Evolutionary conservation across 371 early-diverging fungal species (phyloP), one percentile per base, ranked within the genome.

Genomic region (Rhizopus stolonifer): DNA sequence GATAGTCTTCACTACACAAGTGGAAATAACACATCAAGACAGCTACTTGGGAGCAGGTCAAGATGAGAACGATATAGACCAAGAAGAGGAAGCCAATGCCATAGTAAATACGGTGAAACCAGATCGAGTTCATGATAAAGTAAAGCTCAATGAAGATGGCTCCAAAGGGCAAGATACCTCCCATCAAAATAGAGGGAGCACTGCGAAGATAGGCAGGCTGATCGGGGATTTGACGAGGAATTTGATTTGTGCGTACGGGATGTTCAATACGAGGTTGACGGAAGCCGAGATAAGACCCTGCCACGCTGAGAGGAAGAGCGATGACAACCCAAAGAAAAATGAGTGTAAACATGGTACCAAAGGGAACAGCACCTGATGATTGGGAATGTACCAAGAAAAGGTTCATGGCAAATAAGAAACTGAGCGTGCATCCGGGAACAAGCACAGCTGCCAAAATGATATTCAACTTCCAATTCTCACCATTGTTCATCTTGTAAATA

Each of bases 241-340:
- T 94, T 51, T 93, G 91, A 71, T 93, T 94, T 4, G 93, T 93
- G 26, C 91, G 86, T 18, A 92, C 91, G 10, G 96, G 96, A 54
- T 89, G 81, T 45, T 94, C 91, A 54, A 95, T 82, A 39, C 78
- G 77, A 33, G 91, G 86, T 49, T 88, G 84, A 54, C 87, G 87
- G 79, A 95, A 92, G 33, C 98, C 98, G 69, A 92, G 83, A 70
- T 93, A 95, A 10, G 95, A 91, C 11, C 98, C 98, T 33, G 90
- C 73, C 13, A 94, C 81, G 52, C 90, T 91, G 19, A 95, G 74
- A 22, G 98, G 98, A 4, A 87, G 82, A 2, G 94, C 91, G 8
- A 98, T 80, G 42, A 93, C 65, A 67, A 87, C 87, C 94, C 96
- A 98, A 51, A 98, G 63, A 3, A 81, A 84, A 21, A 95, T 74